Conservation (phyloP, 768 basidiomycete species). For the Termitomyces sp. region DNA sequence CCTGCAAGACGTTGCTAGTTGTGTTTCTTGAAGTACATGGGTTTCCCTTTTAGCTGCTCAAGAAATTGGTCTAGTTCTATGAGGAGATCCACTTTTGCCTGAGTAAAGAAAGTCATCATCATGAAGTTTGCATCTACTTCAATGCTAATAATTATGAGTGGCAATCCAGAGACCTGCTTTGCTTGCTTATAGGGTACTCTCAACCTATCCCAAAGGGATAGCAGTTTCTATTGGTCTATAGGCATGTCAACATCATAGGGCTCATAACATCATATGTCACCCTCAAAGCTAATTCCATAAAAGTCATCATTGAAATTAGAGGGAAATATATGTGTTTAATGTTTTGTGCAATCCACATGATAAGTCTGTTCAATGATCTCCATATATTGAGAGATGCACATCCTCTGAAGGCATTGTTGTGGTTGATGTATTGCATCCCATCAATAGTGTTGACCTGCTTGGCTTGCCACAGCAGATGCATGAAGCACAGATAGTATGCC, state of each 20-base stretch:
- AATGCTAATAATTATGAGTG: conserved; percentile 36
- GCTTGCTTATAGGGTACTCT: too few species aligned
- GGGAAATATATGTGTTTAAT: conserved; percentile 10
- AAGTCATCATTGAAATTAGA: conserved; percentile 30
- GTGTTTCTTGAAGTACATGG: background rate
- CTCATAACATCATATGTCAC: conserved; percentile 22
- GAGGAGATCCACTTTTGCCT: too few species aligned
- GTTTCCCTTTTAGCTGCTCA: background rate
- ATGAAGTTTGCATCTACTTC: too few species aligned
- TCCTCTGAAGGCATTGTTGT: too few species aligned
- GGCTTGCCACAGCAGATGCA: background rate
- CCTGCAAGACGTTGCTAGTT: too few species aligned
- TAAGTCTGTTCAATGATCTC: conserved; percentile 21
- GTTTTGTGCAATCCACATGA: conserved; percentile 21
- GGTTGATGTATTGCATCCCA: conserved; percentile 24
- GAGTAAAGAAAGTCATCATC: too few species aligned
- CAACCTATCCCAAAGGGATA: conserved; percentile 33
- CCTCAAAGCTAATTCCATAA: conserved; percentile 20
- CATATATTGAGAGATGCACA: conserved; percentile 24
- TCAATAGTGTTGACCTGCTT: background rate
- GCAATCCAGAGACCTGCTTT: conserved; percentile 33
- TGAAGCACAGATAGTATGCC: background rate
- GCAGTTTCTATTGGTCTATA: background rate
- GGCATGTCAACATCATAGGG: conserved; percentile 19
- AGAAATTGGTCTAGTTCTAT: too few species aligned